Base-by-base conservation (phyloP, 208 protist species). In the Herpetomonas tarakana region DNA sequence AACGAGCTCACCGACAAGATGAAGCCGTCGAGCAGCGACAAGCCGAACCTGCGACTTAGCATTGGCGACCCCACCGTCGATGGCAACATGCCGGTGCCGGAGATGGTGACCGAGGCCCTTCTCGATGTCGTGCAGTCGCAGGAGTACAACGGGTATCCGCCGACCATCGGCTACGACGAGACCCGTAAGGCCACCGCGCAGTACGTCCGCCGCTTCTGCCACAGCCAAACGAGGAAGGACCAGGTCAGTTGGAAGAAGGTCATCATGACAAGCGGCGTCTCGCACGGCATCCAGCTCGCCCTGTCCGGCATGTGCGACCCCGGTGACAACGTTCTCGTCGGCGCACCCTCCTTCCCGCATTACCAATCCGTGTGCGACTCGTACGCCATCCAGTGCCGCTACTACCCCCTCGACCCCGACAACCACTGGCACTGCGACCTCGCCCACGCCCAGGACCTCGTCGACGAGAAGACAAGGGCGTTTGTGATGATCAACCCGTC, bases 401-500 rank as follows among this genome's bases (percentile, higher is more conserved):
- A 78, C 61, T 98, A 98, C 77, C 45, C 65, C 28, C 81, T 97
- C 3, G 46, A 92, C 52, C 60, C 88, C 26, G 70, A 93, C 9
- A 88, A 83, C 45, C 63, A 87, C 58, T 98, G 94, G 94, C 76
- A 98, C 60, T 58, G 85, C 25, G 89, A 98, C 74, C 65, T 98
- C 19, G 76, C 70, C 11, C 63, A 91, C 24, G 49, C 96, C 1
- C 76, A 71, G 30, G 64, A 68, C n/a, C 56, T 96, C 14, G 84
- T 97, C 12, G 86, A 97, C 54, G 62, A 62, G 3, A 78, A 74
- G 18, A 98, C 97, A 1, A 78, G 68, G 51, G 82, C 78, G 2
- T 93, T 98, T 49, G 30, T 98, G 16, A 65, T 98, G 22, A 98
- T 90, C 58, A 98, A 98, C 79, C 97, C 97, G 4, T 97, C 88